Evolutionary conservation across 352 stramenopile genomes (phyloP), one percentile per base, ranked within the genome.

Genomic region (Globisporangium alternatum): DNA sequence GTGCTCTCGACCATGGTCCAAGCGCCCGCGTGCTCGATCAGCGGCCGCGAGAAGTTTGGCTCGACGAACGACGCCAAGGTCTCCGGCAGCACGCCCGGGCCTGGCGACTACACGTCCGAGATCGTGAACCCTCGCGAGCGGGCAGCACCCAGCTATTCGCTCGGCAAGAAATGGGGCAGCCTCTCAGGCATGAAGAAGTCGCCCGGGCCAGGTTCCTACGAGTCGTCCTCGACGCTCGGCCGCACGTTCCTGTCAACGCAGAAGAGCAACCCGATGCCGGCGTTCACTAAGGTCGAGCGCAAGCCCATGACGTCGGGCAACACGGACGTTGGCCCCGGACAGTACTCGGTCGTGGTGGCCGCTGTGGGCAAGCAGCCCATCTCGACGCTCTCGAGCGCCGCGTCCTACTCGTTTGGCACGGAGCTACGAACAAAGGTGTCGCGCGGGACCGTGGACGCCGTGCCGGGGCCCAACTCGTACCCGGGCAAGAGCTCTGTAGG

Each of bases 1-100:
- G 75, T 90, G 41, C 64, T 90, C 19, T 90, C 81, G 28, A 91
- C 83, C 2, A 90, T 90, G 72, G 12, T 30, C 0, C 65, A 75
- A 33, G 83, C 80, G 0, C 81, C 83, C 19, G 62, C 80, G 1
- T 90, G 75, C 33, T 90, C 83, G 22, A 88, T 93, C 70, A 87
- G 75, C 21, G 83, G 83, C 8, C 81, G 83, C 49, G 83, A 93
- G 67, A 91, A 91, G 67, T 93, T 93, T 63, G 81, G 83, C 35
- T 91, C 81, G 9, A 88, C 81, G 3, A 66, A 77, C 5, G 79
- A 91, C 57, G 54, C 78, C 22, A 83, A 87, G 37, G 28, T 54
- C 0, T 70, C 75, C 0, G 73, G 67, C 5, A 89, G 80, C 62
- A 72, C 70, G 47, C 83, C 80, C 1, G 83, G 83, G 9, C 83